Evolutionary conservation across 108 stramenopile genomes (phyloP), one percentile per base, ranked within the genome.

Genomic region (Epipyxis sp.): DNA sequence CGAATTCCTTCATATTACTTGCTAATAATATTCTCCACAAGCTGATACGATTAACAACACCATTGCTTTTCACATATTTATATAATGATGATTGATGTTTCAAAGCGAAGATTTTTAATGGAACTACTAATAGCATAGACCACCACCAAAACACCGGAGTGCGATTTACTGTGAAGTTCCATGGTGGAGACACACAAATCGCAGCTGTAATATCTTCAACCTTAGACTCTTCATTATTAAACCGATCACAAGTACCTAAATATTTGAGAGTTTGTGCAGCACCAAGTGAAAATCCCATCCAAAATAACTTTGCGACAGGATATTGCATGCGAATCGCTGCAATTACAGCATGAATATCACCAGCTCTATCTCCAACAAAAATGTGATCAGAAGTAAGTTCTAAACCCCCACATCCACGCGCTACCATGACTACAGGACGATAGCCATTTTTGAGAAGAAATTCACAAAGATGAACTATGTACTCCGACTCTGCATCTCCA

Each of bases 351-450:
- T 32, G 40, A 10, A 74, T 32, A 74, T 74, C 71, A 46, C 10
- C 50, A 3, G 46, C 43, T 6, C 35, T 3, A 42, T 30, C n/a
- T 43, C 71, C 71, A 27, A 29, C 25, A 25, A 74, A 74, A 37
- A 42, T 46, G 46, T 42, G 27, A 30, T 6, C 10, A 74, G 71
- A 42, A 25, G 32, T 29, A 35, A 74, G 71, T 32, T 39, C 25
- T 6, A 74, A 42, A 30, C 71, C 71, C 6, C 71, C 71, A 32
- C 71, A 74, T 6, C 71, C 71, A 35, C 71, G 71, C 6, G 71
- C 71, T 16, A 74, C 34, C 71, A 74, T 74, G 3, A 74, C 71
- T 43, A 13, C 71, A 20, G 43, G 42, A 74, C 25, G n/a, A 42
- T 74, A 74, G 10, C 50, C 50, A 6, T 25, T 46, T 3, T 30